Percentiles rank a stretch among this genome's conserved stretches.
phyloP scores from a whole-genome alignment of 768 basidiomycete genomes.

The Mrakia blollopis region DNA sequence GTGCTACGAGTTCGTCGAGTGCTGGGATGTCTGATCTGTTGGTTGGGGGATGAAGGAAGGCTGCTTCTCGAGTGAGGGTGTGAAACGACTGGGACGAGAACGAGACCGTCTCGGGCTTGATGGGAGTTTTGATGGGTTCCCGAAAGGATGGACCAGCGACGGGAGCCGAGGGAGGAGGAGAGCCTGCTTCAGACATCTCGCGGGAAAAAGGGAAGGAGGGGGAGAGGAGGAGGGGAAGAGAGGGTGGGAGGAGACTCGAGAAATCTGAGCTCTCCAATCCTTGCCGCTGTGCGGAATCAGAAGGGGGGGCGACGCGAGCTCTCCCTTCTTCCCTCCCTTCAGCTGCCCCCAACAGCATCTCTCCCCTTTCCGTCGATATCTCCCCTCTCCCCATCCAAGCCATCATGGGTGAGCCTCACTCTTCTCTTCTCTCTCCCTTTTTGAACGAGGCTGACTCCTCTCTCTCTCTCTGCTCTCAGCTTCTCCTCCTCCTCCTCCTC shows the following conservation, averaged over 20 bases:
- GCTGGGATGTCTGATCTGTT: conserved; percentile 66
- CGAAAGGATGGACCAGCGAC: neutral
- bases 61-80: conserved; percentile 71
- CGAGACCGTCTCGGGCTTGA: conserved; percentile 22
- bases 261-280: too few relatives aligned
- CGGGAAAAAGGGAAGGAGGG: neutral
- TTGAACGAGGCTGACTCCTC: neutral
- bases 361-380: too few relatives aligned
- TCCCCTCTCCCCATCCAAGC: neutral
- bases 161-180: neutral
- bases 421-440: neutral
- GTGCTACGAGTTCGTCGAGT: conserved; percentile 85
- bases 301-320: too few relatives aligned
- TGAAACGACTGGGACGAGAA: conserved; percentile 52
- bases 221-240: neutral
- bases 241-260: neutral
- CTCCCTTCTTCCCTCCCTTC: too few relatives aligned
- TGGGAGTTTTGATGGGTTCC: conserved; percentile 13
- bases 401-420: neutral
- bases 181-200: conserved; percentile 2
- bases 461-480: neutral
- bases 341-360: too few relatives aligned
- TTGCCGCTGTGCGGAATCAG: too few relatives aligned
- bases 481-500: neutral
- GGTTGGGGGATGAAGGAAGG: conserved; percentile 69